Evolutionary conservation across 257 asterid species (phyloP).

Genomic region (Ajuga chamaepitys): DNA sequence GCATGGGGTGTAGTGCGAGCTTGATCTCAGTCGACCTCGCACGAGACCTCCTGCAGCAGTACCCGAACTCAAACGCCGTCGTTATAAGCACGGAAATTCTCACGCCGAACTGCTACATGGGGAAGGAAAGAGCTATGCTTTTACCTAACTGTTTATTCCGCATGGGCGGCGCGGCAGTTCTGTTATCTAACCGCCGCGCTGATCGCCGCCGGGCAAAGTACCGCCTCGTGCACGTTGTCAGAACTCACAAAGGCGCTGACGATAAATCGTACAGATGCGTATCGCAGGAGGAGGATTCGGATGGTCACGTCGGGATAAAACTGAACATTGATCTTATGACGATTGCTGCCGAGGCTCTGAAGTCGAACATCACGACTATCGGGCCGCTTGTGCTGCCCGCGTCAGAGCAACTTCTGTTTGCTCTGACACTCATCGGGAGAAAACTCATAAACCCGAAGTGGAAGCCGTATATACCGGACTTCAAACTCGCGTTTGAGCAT

Average conservation of each 20-base stretch:
- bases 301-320: conserved; percentile 44
- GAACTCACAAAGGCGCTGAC: conserved; percentile 48
- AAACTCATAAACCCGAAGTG: conserved; percentile 25
- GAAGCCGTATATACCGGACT: conserved; percentile 49
- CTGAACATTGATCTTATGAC: conserved; percentile 45
- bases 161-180: conserved; percentile 45
- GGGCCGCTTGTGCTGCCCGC: conserved; percentile 72
- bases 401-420: conserved; percentile 46
- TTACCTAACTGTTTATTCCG: conserved; percentile 38
- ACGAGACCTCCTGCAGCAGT: conserved; percentile 38
- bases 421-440: conserved; percentile 22
- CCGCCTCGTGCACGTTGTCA: conserved; percentile 33
- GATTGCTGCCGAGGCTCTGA: conserved; percentile 57
- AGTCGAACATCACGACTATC: conserved; percentile 47
- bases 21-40: conserved; percentile 51
- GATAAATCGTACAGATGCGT: conserved; percentile 49
- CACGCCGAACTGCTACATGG: conserved; percentile 26
- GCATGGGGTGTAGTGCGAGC: conserved; percentile 71
- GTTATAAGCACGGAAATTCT: conserved; percentile 47
- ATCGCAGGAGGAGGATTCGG: conserved; percentile 46
- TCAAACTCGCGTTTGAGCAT: conserved; percentile 60
- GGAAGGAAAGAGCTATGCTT: conserved; percentile 47
- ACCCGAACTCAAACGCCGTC: conserved; percentile 45
- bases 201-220: conserved; percentile 48
- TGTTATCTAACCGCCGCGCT: conserved; percentile 33